Evolutionary conservation across 345 rosid genomes (phyloP).

Genomic region (sweet orange (Citrus sinensis)): DNA sequence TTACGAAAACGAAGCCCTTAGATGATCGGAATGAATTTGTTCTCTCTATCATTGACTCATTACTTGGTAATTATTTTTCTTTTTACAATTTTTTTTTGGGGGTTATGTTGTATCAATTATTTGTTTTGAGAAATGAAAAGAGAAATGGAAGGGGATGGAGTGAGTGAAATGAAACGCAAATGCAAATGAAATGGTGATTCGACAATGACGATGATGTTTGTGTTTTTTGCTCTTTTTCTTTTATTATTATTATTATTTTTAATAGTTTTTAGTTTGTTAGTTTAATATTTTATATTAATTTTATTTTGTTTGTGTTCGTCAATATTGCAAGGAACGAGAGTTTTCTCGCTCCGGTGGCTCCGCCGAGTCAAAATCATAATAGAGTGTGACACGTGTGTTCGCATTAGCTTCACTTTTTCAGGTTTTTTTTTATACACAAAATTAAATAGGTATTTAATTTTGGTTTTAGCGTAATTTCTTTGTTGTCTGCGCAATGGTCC

Average conservation of each 20-base stretch:
- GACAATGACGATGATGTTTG: not conserved
- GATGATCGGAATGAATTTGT: constrained; percentile 14
- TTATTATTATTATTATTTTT: not conserved
- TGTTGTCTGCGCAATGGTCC: not conserved
- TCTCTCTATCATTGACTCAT: constrained; percentile 32
- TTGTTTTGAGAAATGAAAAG: constrained; percentile 2
- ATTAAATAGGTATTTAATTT: not conserved
- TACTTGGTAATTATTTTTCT: not conserved
- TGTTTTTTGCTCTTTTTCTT: not conserved
- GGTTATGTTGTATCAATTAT: not conserved
- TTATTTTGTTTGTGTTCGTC: constrained; percentile 8
- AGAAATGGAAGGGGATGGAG: not conserved
- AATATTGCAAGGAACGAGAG: constrained; percentile 12
- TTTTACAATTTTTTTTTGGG: not conserved
- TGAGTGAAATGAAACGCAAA: constrained; percentile 38
- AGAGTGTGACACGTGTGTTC: constrained; percentile 22
- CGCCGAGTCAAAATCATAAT: constrained; percentile 37
- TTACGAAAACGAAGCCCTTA: constrained; percentile 17
- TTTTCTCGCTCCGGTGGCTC: constrained; percentile 35
- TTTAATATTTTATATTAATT: not conserved
- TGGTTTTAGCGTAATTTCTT: not conserved
- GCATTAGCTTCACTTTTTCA: not conserved
- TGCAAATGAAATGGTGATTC: constrained; percentile 34
- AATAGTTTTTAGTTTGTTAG: not conserved
- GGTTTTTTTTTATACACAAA: not conserved